Base-by-base conservation (phyloP, 352 stramenopile species). In the Pelagophyceae sp. region DNA sequence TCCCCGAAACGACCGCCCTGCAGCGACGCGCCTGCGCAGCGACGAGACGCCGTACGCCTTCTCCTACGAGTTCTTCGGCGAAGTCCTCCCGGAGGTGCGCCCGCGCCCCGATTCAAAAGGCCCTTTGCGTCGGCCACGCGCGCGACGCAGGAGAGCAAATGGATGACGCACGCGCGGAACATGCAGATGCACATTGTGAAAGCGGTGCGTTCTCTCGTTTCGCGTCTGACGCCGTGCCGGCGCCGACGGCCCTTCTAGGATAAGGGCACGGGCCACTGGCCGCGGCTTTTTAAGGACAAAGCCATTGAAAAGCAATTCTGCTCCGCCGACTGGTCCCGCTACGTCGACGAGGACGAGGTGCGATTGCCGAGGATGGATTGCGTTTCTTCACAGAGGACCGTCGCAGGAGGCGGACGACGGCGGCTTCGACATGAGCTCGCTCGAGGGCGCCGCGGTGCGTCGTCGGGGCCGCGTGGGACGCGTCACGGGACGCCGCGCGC, bases 331-430 rank as follows among this genome's bases (percentile, higher is more conserved):
- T 74, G 67, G 67, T 38, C 17, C 37, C 33, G 67, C 11, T 74
- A 74, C 67, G 67, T 74, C 35, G 67, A 74, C 67, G 67, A 74
- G 67, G 67, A 74, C 67, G 67, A 74, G 45, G 45, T 54, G 45
- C 45, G 11, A 54, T 23, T 54, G 11, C 11, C n/a, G n/a, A n/a
- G 23, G 45, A 23, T 54, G 45, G 45, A 54, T 23, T n/a, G n/a
- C n/a, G n/a, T n/a, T n/a, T n/a, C n/a, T n/a, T n/a, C n/a, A n/a
- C n/a, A n/a, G n/a, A n/a, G n/a, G n/a, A n/a, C n/a, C n/a, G n/a
- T n/a, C n/a, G n/a, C 23, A 54, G 67, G 67, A 74, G 37, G 37
- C 11, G 35, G 67, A 31, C 15, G 67, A 51, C 35, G 35, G 33
- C 38, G 67, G 35, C 67, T 74, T 74, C 67, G 67, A 74, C 67